Conservation (phyloP, 2,329 filamentous ascomycete genomes). For the Paraconiothyrium brasiliense region DNA sequence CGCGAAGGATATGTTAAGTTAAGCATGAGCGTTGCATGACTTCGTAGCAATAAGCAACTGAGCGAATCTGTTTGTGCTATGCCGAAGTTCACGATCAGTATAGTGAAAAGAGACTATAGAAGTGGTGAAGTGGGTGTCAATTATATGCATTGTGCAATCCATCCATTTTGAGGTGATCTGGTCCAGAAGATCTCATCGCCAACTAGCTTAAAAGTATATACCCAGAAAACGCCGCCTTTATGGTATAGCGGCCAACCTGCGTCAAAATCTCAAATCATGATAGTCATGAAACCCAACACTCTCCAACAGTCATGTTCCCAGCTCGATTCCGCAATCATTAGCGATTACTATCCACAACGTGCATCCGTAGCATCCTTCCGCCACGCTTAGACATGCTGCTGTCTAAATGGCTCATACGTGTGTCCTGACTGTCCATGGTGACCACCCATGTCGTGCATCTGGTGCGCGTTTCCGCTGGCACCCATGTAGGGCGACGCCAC, state of each 20-base stretch:
- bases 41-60: too few relatives aligned
- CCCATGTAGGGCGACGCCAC: slow-evolving; percentile 56
- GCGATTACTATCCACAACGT: slow-evolving; percentile 1
- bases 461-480: slow-evolving; percentile 37
- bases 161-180: neutral
- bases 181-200: neutral
- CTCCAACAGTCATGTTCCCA: too few relatives aligned
- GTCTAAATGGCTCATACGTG: slow-evolving; percentile 56
- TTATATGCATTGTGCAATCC: neutral
- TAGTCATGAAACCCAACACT: neutral
- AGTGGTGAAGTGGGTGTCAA: neutral
- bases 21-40: too few relatives aligned
- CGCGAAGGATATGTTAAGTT: neutral
- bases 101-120: neutral
- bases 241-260: slow-evolving; percentile 6
- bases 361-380: neutral
- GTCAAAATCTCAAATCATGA: slow-evolving; percentile 9
- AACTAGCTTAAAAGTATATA: neutral
- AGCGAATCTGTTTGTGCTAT: too few relatives aligned
- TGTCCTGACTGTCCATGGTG: slow-evolving; percentile 36
- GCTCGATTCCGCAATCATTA: slow-evolving; percentile 6
- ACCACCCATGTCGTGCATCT: slow-evolving; percentile 24
- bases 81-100: too few relatives aligned
- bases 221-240: neutral
- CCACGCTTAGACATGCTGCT: slow-evolving; percentile 33